Evolutionary conservation across 1,284 basidiomycete species (phyloP), one percentile per base, ranked within the genome.

Genomic region (Malassezia sp.): DNA sequence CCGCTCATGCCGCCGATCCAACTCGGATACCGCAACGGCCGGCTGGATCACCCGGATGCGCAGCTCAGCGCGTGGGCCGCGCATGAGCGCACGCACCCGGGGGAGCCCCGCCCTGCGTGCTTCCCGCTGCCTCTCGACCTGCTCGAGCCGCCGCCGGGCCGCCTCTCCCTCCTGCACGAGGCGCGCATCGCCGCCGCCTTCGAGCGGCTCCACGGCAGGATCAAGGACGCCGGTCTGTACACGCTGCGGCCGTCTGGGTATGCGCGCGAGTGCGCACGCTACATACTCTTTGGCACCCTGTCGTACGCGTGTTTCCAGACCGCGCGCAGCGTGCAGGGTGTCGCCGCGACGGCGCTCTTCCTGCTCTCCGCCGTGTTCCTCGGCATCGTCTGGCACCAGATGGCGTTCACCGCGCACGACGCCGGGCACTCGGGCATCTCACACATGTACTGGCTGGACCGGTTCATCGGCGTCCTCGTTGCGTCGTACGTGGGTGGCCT

Each of bases 381-480:
- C 6, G 93, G 91, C 12, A 73, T 88, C 29, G 77, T 85, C 63
- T 96, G 87, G 85, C 91, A 97, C 68, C 93, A 97, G 71, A 75
- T 96, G 50, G 82, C 85, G 0, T 93, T 99, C 71, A 77, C 80
- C 38, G 89, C 79, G 17, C 93, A 97, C 71, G 93, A 99, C 72
- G 79, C 93, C 9, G 93, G 90, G 3, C 91, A 99, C 73, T 80
- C 83, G 67, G 86, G 87, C 39, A 82, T 97, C 52, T 91, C 88
- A 0, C 88, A 91, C 54, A 74, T 83, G 65, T 93, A 87, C 83
- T 72, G 75, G 24, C 73, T 76, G 42, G 91, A 99, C 70, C 79
- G 90, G 29, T 61, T 87, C 38, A 74, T 91, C 42, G 83, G 80
- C 17, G 87, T 84, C 47, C 67, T 82, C n/a, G 76, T 91, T 45